phyloP scores from a whole-genome alignment of 257 asterid species.

The Plectranthus barbatus region DNA sequence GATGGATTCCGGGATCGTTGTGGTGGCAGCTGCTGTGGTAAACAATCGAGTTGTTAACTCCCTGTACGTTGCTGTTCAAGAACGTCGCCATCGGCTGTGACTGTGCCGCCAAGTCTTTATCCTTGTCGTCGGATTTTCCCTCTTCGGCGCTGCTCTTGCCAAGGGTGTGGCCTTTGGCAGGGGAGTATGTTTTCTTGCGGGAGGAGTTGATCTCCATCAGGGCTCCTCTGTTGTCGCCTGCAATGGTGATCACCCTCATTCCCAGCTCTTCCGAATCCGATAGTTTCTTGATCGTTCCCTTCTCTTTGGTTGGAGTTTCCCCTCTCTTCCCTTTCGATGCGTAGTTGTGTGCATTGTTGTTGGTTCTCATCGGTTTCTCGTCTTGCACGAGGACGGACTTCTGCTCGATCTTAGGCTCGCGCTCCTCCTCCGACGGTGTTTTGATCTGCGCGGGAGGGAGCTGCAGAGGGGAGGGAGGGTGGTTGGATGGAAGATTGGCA shows the following conservation, averaged over 20 bases:
- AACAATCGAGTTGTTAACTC: conserved; percentile 58
- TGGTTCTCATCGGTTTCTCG: conserved; percentile 9
- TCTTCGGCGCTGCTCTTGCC: conserved; percentile 7
- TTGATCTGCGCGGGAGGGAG: conserved; percentile 29
- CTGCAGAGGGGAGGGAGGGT: conserved; percentile 41
- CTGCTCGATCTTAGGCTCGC: conserved; percentile 25
- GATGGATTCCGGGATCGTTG: conserved; percentile 59
- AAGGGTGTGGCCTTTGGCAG: conserved; percentile 5
- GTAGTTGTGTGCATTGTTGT: background rate
- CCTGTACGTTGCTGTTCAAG: conserved; percentile 66
- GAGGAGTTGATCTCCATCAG: conserved; percentile 42
- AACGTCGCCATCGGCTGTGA: conserved; percentile 29
- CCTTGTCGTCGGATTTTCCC: background rate
- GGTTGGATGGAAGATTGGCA: conserved; percentile 13
- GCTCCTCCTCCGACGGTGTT: conserved; percentile 7
- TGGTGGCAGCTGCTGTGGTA: conserved; percentile 21
- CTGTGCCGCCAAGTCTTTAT: conserved; percentile 4
- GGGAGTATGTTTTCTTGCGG: conserved; percentile 12
- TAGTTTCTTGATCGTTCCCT: conserved; percentile 11
- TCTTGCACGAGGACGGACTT: conserved; percentile 26
- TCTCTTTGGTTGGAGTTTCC: conserved; percentile 13
- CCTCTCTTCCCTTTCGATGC: background rate
- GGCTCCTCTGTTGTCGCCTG: conserved; percentile 68
- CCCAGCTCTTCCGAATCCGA: conserved; percentile 28
- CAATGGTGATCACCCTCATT: conserved; percentile 39